phyloP scores from a whole-genome alignment of 805 yeast genomes.

The Candida cerambycidarum region DNA sequence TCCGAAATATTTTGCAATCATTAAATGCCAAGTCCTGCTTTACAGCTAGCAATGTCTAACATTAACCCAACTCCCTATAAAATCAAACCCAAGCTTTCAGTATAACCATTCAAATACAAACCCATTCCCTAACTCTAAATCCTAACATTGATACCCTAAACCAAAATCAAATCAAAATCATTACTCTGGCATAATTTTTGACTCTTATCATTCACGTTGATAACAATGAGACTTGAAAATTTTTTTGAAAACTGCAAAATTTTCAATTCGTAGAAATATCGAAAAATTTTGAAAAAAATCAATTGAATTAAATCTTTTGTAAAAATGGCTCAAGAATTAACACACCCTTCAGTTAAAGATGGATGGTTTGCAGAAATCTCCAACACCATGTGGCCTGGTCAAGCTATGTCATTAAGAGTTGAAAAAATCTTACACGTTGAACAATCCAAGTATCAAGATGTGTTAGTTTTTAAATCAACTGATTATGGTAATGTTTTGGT shows the following conservation, averaged over 20 bases:
- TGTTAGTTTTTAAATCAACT: conserved; percentile 87
- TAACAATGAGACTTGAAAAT: not conserved
- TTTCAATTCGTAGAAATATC: not conserved
- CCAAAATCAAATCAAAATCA: no score
- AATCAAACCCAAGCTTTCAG: no score
- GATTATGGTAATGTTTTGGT: conserved; percentile 95
- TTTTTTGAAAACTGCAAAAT: not conserved
- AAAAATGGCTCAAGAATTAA: conserved; percentile 35
- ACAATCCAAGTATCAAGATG: conserved; percentile 89
- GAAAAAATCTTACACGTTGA: conserved; percentile 83
- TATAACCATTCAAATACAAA: no score
- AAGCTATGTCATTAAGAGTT: conserved; percentile 90
- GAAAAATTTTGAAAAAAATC: not conserved
- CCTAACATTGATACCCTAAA: no score
- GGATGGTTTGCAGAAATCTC: conserved; percentile 98
- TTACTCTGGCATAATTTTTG: no score
- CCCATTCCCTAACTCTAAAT: no score
- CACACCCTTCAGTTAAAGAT: conserved; percentile 64
- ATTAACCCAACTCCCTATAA: no score
- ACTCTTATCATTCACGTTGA: not conserved
- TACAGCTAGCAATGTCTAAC: no score
- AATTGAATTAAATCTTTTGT: not conserved
- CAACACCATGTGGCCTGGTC: conserved; percentile 98
- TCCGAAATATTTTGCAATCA: no score
- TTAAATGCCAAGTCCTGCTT: no score